Evolutionary conservation across 352 stramenopile species (phyloP).

Genomic region (Aphanomyces euteiches): DNA sequence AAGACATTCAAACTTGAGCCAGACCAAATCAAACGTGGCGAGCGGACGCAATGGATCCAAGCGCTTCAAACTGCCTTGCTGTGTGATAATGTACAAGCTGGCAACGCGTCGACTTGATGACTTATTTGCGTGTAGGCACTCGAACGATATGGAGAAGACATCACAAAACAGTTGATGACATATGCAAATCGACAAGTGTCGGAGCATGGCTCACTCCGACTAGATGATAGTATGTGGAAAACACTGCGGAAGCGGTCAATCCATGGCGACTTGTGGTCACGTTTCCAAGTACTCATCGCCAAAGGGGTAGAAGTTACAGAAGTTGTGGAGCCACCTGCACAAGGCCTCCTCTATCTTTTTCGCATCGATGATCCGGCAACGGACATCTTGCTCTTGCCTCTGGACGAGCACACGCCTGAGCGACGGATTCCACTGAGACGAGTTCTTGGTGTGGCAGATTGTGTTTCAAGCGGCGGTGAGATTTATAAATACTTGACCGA

Average conservation of each 20-base stretch:
- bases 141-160: constrained; percentile 18
- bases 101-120: neutral
- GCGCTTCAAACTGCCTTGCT: constrained; percentile 28
- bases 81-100: constrained; percentile 20
- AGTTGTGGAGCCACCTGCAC: constrained; percentile 2
- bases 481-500: too few relatives aligned
- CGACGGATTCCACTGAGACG: constrained; percentile 14
- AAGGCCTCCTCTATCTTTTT: constrained; percentile 18
- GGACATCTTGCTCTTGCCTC: constrained; percentile 13
- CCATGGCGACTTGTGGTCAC: constrained; percentile 26
- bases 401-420: neutral
- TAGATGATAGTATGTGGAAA: constrained; percentile 28
- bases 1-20: constrained; percentile 9
- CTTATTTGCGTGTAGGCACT: constrained; percentile 9
- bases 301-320: constrained; percentile 24
- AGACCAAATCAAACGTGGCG: constrained; percentile 20
- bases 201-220: constrained; percentile 7
- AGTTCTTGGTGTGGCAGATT: neutral
- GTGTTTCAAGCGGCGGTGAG: neutral
- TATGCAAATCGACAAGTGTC: constrained; percentile 22
- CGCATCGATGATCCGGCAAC: constrained; percentile 8
- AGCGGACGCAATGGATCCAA: constrained; percentile 13
- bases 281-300: constrained; percentile 7
- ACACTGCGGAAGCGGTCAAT: constrained; percentile 29
- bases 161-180: constrained; percentile 22